Percentiles rank a stretch among this genome's conserved stretches.
Evolutionary conservation across 1,284 basidiomycete genomes (phyloP).

Genomic region (Cryptococcus jaspeensis): DNA sequence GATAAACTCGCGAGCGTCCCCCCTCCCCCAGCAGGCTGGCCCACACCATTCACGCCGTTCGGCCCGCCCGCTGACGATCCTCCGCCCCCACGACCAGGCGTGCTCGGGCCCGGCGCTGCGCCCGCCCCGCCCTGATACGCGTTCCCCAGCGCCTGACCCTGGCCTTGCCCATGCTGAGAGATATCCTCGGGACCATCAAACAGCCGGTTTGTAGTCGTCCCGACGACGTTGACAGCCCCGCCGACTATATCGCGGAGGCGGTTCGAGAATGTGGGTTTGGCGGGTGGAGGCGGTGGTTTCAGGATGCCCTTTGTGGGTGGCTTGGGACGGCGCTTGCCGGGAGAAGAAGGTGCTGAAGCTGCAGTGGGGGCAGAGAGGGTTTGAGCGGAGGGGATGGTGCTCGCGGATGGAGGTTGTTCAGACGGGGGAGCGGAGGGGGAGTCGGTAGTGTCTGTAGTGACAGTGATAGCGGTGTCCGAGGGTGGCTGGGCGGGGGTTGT

Average conservation of each 20-base stretch:
- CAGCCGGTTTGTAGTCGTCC: slow-evolving; percentile 17
- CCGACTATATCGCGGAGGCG: slow-evolving; percentile 47
- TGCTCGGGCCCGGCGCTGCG: slow-evolving; percentile 3
- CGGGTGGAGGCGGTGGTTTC: slow-evolving; percentile 50
- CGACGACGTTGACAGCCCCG: slow-evolving; percentile 17
- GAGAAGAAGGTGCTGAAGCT: slow-evolving; percentile 16
- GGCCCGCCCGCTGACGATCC: background rate
- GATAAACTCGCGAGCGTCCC: slow-evolving; percentile 15
- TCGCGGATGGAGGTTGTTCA: too few relatives aligned
- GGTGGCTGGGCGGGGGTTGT: background rate
- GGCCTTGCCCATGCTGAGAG: background rate
- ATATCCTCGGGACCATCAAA: slow-evolving; percentile 21
- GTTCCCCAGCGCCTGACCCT: background rate
- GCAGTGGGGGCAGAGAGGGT: too few relatives aligned
- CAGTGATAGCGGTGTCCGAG: background rate
- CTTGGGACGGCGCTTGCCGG: slow-evolving; percentile 37
- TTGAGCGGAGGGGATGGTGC: too few relatives aligned
- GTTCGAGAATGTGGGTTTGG: slow-evolving; percentile 46
- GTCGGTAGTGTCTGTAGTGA: too few relatives aligned
- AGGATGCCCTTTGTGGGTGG: slow-evolving; percentile 50
- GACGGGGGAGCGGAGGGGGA: too few relatives aligned
- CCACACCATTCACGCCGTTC: background rate
- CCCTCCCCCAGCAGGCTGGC: slow-evolving; percentile 1
- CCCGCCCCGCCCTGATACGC: background rate
- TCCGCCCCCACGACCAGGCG: background rate